Evolutionary conservation across 345 rosid genomes (phyloP).

Genomic region (Eucalyptus dawsonii): DNA sequence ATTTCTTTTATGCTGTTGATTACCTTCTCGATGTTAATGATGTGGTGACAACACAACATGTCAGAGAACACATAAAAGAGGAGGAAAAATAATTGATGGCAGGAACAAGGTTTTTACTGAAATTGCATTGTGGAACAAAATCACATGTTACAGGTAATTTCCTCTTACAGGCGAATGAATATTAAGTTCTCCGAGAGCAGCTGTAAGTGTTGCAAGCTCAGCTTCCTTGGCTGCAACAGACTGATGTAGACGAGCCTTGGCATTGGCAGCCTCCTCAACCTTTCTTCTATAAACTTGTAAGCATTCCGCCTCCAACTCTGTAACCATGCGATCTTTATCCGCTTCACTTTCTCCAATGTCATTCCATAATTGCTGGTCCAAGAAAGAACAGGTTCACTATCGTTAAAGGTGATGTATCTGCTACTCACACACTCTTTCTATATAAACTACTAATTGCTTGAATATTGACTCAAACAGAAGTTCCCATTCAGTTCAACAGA

Average conservation of each 20-base stretch:
- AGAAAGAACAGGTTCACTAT: background rate
- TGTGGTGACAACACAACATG: background rate
- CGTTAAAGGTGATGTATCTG: background rate
- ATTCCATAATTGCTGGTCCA: slow-evolving; percentile 88
- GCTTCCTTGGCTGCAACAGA: slow-evolving; percentile 92
- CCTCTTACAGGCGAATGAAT: slow-evolving; percentile 47
- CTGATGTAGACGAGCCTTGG: slow-evolving; percentile 85
- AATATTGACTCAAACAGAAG: background rate
- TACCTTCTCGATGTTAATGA: background rate
- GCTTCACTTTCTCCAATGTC: slow-evolving; percentile 88
- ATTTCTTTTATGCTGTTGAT: background rate
- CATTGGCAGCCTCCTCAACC: slow-evolving; percentile 87
- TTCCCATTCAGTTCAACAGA: background rate
- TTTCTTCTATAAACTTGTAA: slow-evolving; percentile 80
- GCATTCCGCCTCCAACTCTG: slow-evolving; percentile 89
- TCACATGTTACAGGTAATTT: background rate
- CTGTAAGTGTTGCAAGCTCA: slow-evolving; percentile 85
- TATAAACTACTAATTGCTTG: background rate
- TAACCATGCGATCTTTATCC: slow-evolving; percentile 74
- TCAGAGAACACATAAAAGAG: background rate
- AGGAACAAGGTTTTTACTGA: background rate
- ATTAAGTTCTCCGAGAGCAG: slow-evolving; percentile 76
- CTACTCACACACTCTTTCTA: background rate
- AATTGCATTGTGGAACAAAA: background rate
- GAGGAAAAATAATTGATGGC: background rate